Evolutionary conservation across 208 protist genomes (phyloP).

Genomic region (Strigomonas galati): DNA sequence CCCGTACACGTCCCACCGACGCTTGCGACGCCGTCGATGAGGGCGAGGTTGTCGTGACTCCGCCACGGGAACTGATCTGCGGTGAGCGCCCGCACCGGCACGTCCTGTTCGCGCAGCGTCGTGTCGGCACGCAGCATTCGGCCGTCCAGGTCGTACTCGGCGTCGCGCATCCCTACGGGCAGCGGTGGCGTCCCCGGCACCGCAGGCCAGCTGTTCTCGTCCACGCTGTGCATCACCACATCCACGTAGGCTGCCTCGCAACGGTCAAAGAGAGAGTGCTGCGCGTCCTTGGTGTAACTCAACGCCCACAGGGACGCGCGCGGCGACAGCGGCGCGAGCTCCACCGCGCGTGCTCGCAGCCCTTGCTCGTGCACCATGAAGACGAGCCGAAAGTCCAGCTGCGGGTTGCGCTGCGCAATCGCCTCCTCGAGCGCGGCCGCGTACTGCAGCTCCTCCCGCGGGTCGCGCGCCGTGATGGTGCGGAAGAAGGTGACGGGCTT

Average conservation of each 20-base stretch:
- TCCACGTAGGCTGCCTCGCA: slow-evolving; percentile 36
- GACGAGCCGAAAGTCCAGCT: slow-evolving; percentile 52
- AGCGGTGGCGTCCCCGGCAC: background rate
- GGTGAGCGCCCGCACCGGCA: slow-evolving; percentile 36
- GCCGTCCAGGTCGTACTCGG: slow-evolving; percentile 16
- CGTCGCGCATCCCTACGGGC: slow-evolving; percentile 24
- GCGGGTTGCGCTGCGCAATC: slow-evolving; percentile 40
- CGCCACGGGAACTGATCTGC: slow-evolving; percentile 52
- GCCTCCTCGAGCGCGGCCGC: slow-evolving; percentile 27
- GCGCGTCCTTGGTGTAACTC: slow-evolving; percentile 30
- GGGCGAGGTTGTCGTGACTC: slow-evolving; percentile 57
- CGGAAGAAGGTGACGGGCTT: slow-evolving; percentile 65
- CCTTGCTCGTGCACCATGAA: slow-evolving; percentile 71
- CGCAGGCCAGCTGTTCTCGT: slow-evolving; percentile 44
- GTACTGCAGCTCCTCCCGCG: slow-evolving; percentile 49
- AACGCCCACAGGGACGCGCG: slow-evolving; percentile 52
- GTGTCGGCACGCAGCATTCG: slow-evolving; percentile 16
- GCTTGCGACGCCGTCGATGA: slow-evolving; percentile 77
- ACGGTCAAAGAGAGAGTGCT: slow-evolving; percentile 53
- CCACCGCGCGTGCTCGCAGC: slow-evolving; percentile 30
- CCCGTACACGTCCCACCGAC: slow-evolving; percentile 67
- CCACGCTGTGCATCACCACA: slow-evolving; percentile 40
- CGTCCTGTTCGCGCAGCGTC: background rate
- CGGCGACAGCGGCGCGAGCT: slow-evolving; percentile 46
- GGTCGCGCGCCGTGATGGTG: slow-evolving; percentile 59